Evolutionary conservation across 1,284 basidiomycete genomes (phyloP).

Genomic region (Porogramme epimiltina): DNA sequence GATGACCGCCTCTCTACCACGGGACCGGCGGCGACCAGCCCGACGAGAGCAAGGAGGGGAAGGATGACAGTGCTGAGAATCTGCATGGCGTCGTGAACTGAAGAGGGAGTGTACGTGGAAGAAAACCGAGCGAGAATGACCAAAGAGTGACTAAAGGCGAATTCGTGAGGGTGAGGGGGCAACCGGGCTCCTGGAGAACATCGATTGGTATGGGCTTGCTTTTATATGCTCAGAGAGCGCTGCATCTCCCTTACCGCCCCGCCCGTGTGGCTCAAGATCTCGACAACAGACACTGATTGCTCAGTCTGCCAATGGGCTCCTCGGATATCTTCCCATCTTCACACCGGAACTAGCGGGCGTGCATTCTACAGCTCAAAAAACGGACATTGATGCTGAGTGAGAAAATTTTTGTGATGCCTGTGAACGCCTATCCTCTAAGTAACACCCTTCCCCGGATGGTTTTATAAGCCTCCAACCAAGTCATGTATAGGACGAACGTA

Average conservation of each 20-base stretch:
- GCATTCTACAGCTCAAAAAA: too few species aligned
- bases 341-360: too few species aligned
- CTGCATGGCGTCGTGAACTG: slow-evolving; percentile 22
- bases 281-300: too few species aligned
- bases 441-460: too few species aligned
- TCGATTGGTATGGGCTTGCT: neutral
- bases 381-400: too few species aligned
- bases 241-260: neutral
- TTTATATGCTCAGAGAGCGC: slow-evolving; percentile 5
- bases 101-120: slow-evolving; percentile 4
- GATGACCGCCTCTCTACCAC: slow-evolving; percentile 17
- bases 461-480: too few species aligned
- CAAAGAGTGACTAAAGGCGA: slow-evolving; percentile 19
- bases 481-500: too few species aligned
- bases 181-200: slow-evolving; percentile 19
- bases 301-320: too few species aligned
- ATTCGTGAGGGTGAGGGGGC: slow-evolving; percentile 20
- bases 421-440: too few species aligned
- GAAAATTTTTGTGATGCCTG: too few species aligned
- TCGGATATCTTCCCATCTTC: too few species aligned
- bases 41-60: slow-evolving; percentile 17
- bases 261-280: too few species aligned
- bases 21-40: slow-evolving; percentile 23
- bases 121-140: slow-evolving; percentile 12
- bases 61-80: slow-evolving; percentile 25